Evolutionary conservation across 2,329 filamentous ascomycete species (phyloP).

Genomic region (Gaeumannomyces tritici): DNA sequence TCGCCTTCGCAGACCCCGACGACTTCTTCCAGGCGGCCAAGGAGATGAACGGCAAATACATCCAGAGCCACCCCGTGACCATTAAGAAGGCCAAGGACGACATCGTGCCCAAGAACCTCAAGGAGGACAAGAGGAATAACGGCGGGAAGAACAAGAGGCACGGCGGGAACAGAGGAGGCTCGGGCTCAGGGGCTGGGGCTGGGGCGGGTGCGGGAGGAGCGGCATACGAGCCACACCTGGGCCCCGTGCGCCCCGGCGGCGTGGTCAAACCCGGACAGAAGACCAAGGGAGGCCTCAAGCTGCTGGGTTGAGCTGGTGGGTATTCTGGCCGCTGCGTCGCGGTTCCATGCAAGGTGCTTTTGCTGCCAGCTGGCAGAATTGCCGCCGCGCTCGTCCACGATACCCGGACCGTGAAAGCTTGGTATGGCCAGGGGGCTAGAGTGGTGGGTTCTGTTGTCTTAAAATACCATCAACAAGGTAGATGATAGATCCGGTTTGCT

Average conservation of each 20-base stretch:
- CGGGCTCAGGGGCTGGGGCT: slow-evolving; percentile 20
- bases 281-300: slow-evolving; percentile 55
- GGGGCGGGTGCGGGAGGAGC: slow-evolving; percentile 17
- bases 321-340: too few relatives aligned
- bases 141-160: slow-evolving; percentile 37
- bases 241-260: slow-evolving; percentile 38
- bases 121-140: slow-evolving; percentile 43
- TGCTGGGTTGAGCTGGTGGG: slow-evolving; percentile 40
- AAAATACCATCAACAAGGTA: background rate
- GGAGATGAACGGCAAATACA: slow-evolving; percentile 99
- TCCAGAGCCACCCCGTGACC: slow-evolving; percentile 88
- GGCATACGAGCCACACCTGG: slow-evolving; percentile 39
- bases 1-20: slow-evolving; percentile 89
- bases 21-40: slow-evolving; percentile 94
- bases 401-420: background rate
- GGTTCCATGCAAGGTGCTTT: background rate
- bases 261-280: slow-evolving; percentile 55
- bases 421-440: background rate
- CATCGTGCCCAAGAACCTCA: slow-evolving; percentile 66
- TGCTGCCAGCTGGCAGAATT: background rate
- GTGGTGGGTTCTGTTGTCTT: background rate
- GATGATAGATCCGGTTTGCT: background rate
- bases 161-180: slow-evolving; percentile 17
- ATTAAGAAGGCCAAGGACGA: slow-evolving; percentile 86
- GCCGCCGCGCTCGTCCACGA: background rate